Percentiles rank a stretch among this genome's conserved stretches.
Conservation (phyloP, 257 asterid genomes). For the Capsicum baccatum region DNA sequence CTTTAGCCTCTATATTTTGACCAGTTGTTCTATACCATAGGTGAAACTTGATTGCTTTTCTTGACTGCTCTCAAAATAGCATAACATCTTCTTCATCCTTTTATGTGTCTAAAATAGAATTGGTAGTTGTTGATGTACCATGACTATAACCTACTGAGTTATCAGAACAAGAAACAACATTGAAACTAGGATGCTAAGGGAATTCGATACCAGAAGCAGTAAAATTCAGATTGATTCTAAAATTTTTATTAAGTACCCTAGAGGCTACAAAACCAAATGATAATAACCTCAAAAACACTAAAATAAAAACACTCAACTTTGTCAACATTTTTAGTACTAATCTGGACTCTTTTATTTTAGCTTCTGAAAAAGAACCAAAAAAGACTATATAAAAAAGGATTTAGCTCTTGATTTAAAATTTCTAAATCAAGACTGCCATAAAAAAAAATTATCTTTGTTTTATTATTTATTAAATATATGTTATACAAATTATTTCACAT, state of each 20-base stretch:
- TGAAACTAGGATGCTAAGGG: constrained; percentile 51
- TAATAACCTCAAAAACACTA: constrained; percentile 41
- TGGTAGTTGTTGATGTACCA: constrained; percentile 24
- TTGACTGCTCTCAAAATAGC: background rate
- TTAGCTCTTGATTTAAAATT: background rate
- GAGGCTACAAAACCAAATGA: constrained; percentile 39
- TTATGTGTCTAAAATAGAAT: no score
- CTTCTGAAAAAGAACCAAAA: background rate
- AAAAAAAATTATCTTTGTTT: no score
- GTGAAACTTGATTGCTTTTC: constrained; percentile 55
- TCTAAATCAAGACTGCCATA: background rate
- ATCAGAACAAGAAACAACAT: constrained; percentile 41
- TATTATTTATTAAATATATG: no score
- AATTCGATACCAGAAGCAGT: constrained; percentile 47
- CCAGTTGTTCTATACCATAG: constrained; percentile 59
- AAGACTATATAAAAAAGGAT: background rate
- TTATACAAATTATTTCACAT: no score
- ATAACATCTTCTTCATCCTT: constrained; percentile 19
- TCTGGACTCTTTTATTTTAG: background rate
- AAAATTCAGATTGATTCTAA: constrained; percentile 39
- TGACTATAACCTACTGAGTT: constrained; percentile 47
- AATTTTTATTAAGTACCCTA: constrained; percentile 32
- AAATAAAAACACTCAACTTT: no score
- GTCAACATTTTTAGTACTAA: constrained; percentile 19
- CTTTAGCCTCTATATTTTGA: constrained; percentile 36